phyloP scores from a whole-genome alignment of 345 rosid genomes.

The Aquilaria sinensis region DNA sequence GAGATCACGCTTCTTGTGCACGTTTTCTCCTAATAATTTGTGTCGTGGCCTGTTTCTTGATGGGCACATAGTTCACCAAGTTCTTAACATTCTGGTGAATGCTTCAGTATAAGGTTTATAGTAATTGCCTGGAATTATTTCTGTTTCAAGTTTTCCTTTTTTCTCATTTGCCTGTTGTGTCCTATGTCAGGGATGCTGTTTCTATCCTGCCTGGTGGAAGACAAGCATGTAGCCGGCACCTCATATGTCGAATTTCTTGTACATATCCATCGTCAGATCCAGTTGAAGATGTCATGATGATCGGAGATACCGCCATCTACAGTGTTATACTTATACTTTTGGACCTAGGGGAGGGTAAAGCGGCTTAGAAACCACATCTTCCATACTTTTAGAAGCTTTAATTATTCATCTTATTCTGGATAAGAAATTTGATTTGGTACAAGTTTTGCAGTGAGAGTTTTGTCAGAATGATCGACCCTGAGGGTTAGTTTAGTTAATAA shows the following conservation, averaged over 20 bases:
- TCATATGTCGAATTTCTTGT: slow-evolving; percentile 92
- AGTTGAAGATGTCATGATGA: slow-evolving; percentile 65
- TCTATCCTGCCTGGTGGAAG: slow-evolving; percentile 73
- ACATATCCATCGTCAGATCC: slow-evolving; percentile 85
- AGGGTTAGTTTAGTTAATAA: too few species aligned
- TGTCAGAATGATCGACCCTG: too few species aligned
- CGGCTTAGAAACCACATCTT: neutral
- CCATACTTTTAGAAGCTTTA: neutral
- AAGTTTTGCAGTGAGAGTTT: slow-evolving; percentile 3
- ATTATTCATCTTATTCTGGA: neutral
- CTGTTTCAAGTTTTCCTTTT: too few species aligned
- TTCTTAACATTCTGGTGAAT: too few species aligned
- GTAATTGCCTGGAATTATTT: too few species aligned
- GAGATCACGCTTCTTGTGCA: too few species aligned
- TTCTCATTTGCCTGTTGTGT: neutral
- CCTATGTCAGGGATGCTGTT: slow-evolving; percentile 58
- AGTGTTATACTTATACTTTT: slow-evolving; percentile 1
- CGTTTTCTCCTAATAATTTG: too few species aligned
- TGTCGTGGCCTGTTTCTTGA: too few species aligned
- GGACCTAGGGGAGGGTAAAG: slow-evolving; percentile 3
- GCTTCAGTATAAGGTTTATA: too few species aligned
- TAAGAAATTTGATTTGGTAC: neutral
- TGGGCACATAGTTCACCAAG: too few species aligned
- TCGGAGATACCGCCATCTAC: slow-evolving; percentile 10
- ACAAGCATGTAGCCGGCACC: slow-evolving; percentile 62